Evolutionary conservation across 768 basidiomycete species (phyloP).

Genomic region (Neoboletus brunneissimus): DNA sequence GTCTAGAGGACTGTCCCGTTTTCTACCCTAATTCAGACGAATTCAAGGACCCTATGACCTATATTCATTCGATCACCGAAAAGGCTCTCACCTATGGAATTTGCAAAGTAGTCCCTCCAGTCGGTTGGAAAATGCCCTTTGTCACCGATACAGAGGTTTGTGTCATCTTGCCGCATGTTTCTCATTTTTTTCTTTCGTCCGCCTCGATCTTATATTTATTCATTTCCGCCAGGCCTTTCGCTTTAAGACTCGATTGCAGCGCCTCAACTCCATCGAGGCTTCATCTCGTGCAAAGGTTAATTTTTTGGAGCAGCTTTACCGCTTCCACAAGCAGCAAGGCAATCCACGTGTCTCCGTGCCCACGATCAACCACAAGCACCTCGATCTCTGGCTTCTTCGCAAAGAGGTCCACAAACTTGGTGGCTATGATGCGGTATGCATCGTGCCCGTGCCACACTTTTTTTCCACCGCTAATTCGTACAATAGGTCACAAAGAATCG

Average conservation of each 20-base stretch:
- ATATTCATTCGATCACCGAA: slow-evolving; percentile 78
- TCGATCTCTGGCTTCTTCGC: slow-evolving; percentile 91
- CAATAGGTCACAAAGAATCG: slow-evolving; percentile 75
- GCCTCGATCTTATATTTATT: slow-evolving; percentile 22
- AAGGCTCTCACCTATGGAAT: slow-evolving; percentile 79
- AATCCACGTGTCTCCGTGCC: slow-evolving; percentile 90
- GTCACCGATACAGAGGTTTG: slow-evolving; percentile 90
- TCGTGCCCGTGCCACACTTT: slow-evolving; percentile 11
- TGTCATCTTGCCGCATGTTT: slow-evolving; percentile 27
- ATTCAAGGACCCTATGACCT: slow-evolving; percentile 91
- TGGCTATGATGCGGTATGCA: slow-evolving; percentile 78
- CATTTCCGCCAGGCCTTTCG: slow-evolving; percentile 63
- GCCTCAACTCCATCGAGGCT: slow-evolving; percentile 95
- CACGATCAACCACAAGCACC: slow-evolving; percentile 85
- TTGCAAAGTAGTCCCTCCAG: slow-evolving; percentile 93
- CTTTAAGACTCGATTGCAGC: slow-evolving; percentile 93
- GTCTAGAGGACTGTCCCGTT: slow-evolving; percentile 82
- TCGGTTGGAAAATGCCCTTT: slow-evolving; percentile 94
- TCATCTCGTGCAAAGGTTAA: slow-evolving; percentile 95
- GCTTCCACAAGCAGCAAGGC: slow-evolving; percentile 95
- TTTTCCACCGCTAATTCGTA: slow-evolving; percentile 26
- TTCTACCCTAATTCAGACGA: slow-evolving; percentile 89
- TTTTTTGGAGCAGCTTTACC: slow-evolving; percentile 94
- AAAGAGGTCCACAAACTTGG: slow-evolving; percentile 90
- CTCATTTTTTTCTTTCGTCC: slow-evolving; percentile 13